A percentile compares a stretch with the other conserved stretches of the same genome.
phyloP scores from a whole-genome alignment of 2,329 filamentous ascomycete species.

The Aspergillus tamarii region DNA sequence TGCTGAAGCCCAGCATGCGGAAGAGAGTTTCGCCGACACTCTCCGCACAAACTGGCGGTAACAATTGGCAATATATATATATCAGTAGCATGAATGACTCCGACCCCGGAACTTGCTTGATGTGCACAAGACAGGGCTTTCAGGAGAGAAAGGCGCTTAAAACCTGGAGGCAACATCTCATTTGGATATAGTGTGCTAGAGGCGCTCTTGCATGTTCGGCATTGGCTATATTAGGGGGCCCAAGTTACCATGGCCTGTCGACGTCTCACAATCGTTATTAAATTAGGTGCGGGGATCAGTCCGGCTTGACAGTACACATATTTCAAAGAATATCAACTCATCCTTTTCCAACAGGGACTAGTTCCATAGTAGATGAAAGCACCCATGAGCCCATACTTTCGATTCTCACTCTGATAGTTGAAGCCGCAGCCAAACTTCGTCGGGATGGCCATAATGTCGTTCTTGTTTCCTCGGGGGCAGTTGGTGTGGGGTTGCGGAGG shows the following conservation, averaged over 20 bases:
- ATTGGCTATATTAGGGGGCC: not conserved
- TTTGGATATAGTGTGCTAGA: conserved; percentile 1
- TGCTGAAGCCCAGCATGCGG: not conserved
- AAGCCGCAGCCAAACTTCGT: conserved; percentile 83
- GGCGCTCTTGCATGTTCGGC: not conserved
- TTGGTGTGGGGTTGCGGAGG: conserved; percentile 86
- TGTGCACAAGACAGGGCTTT: not conserved
- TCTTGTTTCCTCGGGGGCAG: conserved; percentile 95
- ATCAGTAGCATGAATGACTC: not conserved
- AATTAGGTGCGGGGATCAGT: conserved; percentile 40
- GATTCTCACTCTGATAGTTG: conserved; percentile 87
- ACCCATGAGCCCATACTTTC: conserved; percentile 92
- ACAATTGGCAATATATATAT: conserved; percentile 32
- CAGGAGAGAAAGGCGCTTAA: not conserved
- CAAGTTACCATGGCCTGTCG: conserved; percentile 28
- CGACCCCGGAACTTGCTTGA: not conserved
- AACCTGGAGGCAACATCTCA: not conserved
- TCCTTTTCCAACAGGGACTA: conserved; percentile 70
- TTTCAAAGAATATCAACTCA: conserved; percentile 20
- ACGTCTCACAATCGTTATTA: conserved; percentile 43
- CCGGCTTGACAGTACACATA: conserved; percentile 9
- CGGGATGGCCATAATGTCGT: conserved; percentile 93
- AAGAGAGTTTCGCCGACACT: conserved; percentile 19
- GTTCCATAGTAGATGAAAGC: conserved; percentile 96
- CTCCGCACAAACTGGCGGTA: conserved; percentile 36